Percentiles rank a stretch among this genome's conserved stretches.
phyloP scores from a whole-genome alignment of 1,284 basidiomycete species.

The Schizophyllum commune region DNA sequence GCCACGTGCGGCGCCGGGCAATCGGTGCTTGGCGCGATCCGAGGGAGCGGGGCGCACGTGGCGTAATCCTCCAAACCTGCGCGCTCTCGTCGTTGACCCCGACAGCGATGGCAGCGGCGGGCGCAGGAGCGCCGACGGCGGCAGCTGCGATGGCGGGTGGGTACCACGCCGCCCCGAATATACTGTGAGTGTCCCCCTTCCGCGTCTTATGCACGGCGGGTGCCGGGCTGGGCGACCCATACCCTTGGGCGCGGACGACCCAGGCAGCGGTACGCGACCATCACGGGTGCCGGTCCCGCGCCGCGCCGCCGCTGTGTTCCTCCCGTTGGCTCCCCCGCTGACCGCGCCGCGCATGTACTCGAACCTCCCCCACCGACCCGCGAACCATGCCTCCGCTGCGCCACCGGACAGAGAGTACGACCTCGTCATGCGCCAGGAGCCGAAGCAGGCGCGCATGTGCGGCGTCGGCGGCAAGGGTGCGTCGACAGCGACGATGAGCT shows the following conservation, averaged over 20 bases:
- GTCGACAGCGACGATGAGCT: slow-evolving; percentile 10
- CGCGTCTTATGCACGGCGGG: neutral
- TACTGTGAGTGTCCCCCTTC: neutral
- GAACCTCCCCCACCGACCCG: slow-evolving; percentile 7
- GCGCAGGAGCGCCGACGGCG: neutral
- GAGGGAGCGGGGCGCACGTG: neutral
- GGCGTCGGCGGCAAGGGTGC: slow-evolving; percentile 81
- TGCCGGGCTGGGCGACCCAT: neutral
- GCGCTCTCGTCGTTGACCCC: neutral
- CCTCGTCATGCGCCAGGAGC: slow-evolving; percentile 80
- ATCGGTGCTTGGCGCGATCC: neutral
- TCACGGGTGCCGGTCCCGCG: neutral
- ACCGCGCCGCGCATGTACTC: neutral
- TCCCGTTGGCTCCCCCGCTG: slow-evolving; percentile 1
- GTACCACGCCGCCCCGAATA: neutral
- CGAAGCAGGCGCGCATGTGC: slow-evolving; percentile 88
- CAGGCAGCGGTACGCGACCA: neutral
- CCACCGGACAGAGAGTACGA: slow-evolving; percentile 63
- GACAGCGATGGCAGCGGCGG: neutral
- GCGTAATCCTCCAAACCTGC: neutral
- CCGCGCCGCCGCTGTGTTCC: neutral
- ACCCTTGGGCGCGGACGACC: neutral
- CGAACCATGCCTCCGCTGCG: neutral
- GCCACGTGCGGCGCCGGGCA: neutral
- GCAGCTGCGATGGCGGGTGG: neutral